Evolutionary conservation across 1,139 yeast genomes (phyloP).

Genomic region (Pichia sp.): DNA sequence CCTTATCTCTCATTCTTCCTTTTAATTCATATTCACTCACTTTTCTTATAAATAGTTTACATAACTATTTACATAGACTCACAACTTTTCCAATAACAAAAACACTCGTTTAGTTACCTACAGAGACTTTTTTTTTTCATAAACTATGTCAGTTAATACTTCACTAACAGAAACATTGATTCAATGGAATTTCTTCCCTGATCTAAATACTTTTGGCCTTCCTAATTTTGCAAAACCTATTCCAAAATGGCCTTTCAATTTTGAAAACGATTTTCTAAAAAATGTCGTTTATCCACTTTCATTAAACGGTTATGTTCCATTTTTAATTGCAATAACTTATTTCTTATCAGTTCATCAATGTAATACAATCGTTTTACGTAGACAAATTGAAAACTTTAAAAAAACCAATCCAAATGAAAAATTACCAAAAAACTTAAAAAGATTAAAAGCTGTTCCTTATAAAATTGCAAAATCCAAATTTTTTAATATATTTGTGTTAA

Average conservation of each 20-base stretch:
- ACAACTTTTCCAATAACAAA: too few relatives aligned
- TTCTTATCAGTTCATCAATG: constrained; percentile 53
- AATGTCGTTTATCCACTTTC: constrained; percentile 30
- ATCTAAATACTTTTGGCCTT: constrained; percentile 19
- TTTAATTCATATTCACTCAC: too few relatives aligned
- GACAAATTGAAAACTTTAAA: constrained; percentile 27
- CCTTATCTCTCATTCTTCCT: neutral
- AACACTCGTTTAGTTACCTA: too few relatives aligned
- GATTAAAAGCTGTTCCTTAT: constrained; percentile 52
- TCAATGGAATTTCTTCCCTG: constrained; percentile 22
- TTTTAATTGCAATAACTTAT: constrained; percentile 55
- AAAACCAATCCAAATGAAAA: constrained; percentile 21
- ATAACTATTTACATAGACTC: too few relatives aligned
- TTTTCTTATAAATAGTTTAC: too few relatives aligned
- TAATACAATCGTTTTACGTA: constrained; percentile 35
- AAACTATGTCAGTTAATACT: neutral
- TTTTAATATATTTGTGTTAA: constrained; percentile 52
- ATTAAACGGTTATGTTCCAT: constrained; percentile 42
- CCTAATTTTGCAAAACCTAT: constrained; percentile 23
- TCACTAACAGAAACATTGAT: constrained; percentile 11
- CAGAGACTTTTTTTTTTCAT: neutral
- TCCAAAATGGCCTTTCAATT: constrained; percentile 28
- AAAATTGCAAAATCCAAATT: constrained; percentile 39
- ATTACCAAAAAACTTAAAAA: constrained; percentile 27
- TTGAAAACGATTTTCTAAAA: constrained; percentile 14